Percentiles rank a stretch among this genome's conserved stretches.
These are phyloP conservation scores for Synchytrium microbalum DNA, from an alignment of 371 early-diverging fungal species.

Conservation along the genomic window DNA sequence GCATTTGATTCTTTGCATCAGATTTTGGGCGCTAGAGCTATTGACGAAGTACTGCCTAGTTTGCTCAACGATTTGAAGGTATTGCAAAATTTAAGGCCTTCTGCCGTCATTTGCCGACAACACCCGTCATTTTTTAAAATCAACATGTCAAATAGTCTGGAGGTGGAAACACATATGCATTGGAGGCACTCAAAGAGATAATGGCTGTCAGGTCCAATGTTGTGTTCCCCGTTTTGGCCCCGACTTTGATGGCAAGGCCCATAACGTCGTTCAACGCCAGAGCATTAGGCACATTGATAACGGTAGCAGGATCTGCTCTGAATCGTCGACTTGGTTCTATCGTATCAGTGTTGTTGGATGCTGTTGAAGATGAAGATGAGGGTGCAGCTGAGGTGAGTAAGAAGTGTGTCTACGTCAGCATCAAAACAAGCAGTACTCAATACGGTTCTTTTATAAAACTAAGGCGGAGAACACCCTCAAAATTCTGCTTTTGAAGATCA, in stretches of 20 bases:
- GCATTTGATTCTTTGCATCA: constrained; percentile 91
- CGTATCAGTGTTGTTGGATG: constrained; percentile 71
- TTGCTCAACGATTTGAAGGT: constrained; percentile 67
- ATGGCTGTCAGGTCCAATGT: constrained; percentile 92
- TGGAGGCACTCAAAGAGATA: constrained; percentile 91
- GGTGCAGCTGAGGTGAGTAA: constrained; percentile 38
- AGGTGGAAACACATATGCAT: constrained; percentile 47
- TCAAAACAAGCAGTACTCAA: not conserved
- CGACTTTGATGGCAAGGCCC: constrained; percentile 79
- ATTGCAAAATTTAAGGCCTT: constrained; percentile 48
- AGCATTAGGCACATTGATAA: constrained; percentile 77
- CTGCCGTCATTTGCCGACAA: constrained; percentile 7
- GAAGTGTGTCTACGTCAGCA: not conserved
- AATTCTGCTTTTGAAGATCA: constrained; percentile 59
- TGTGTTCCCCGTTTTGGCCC: constrained; percentile 93
- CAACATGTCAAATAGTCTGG: constrained; percentile 1
- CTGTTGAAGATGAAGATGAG: constrained; percentile 61
- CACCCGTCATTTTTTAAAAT: not conserved
- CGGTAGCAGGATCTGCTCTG: constrained; percentile 82
- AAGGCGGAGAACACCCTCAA: constrained; percentile 46
- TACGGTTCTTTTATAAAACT: not conserved
- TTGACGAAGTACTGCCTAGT: constrained; percentile 84
- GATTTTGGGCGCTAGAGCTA: constrained; percentile 78
- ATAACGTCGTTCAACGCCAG: constrained; percentile 87
- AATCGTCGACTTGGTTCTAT: constrained; percentile 73